Evolutionary conservation across 2,329 filamentous ascomycete genomes (phyloP).

Genomic region (Akanthomyces muscarius): DNA sequence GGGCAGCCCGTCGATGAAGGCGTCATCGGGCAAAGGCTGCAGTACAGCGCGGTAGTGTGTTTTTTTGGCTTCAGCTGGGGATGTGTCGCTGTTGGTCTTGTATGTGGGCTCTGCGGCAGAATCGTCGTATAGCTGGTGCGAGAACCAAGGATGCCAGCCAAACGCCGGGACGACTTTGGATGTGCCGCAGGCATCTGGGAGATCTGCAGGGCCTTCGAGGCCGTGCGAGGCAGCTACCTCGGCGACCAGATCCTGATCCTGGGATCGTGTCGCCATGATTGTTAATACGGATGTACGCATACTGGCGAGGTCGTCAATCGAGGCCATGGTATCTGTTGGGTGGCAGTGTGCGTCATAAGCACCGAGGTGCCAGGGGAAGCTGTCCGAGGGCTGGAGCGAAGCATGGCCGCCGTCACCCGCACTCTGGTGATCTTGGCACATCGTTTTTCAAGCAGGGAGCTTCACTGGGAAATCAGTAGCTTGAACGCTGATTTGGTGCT

Average conservation of each 20-base stretch:
- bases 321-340: slow-evolving; percentile 71
- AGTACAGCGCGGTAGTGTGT: slow-evolving; percentile 66
- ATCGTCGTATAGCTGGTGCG: slow-evolving; percentile 69
- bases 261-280: slow-evolving; percentile 71
- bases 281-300: slow-evolving; percentile 67
- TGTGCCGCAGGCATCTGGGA: slow-evolving; percentile 15
- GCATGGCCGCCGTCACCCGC: no score
- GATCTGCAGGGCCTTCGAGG: slow-evolving; percentile 28
- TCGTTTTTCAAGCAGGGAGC: background rate
- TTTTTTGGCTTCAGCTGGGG: slow-evolving; percentile 37
- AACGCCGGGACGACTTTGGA: slow-evolving; percentile 60
- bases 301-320: slow-evolving; percentile 50
- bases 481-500: background rate
- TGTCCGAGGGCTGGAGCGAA: slow-evolving; percentile 17
- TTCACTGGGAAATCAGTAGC: background rate
- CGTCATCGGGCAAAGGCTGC: slow-evolving; percentile 45
- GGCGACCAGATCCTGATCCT: slow-evolving; percentile 72
- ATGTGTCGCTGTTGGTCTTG: slow-evolving; percentile 22
- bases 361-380: slow-evolving; percentile 66
- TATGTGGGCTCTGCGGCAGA: slow-evolving; percentile 35
- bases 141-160: slow-evolving; percentile 87
- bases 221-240: slow-evolving; percentile 56
- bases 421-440: background rate
- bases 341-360: slow-evolving; percentile 81
- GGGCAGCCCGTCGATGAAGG: slow-evolving; percentile 50